A percentile compares a stretch with the other conserved stretches of the same genome.
These are phyloP conservation scores for Microbotryum lychnidis-dioicae DNA, from an alignment of 1,284 basidiomycete genomes.

Conservation along the genomic window DNA sequence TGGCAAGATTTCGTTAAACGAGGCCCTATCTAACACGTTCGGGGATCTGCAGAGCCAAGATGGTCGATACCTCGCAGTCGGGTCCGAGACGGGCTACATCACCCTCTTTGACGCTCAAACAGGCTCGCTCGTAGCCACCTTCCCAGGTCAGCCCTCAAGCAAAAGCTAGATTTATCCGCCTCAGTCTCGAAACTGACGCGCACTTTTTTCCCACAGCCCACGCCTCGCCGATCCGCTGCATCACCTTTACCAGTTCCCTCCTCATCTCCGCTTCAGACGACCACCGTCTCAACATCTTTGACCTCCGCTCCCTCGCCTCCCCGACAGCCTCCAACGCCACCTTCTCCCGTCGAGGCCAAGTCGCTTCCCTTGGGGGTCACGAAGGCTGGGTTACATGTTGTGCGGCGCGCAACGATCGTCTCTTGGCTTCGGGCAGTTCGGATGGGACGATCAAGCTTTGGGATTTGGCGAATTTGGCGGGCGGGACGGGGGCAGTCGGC, in stretches of 20 bases:
- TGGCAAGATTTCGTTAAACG: neutral
- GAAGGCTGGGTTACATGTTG: constrained; percentile 32
- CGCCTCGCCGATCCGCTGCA: constrained; percentile 31
- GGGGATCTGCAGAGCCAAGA: constrained; percentile 22
- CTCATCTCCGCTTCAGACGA: constrained; percentile 35
- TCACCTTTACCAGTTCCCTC: constrained; percentile 34
- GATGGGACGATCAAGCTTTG: constrained; percentile 34
- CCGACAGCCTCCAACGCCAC: constrained; percentile 5
- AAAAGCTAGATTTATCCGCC: neutral
- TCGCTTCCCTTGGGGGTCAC: constrained; percentile 32
- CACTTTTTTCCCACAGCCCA: constrained; percentile 21
- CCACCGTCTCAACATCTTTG: constrained; percentile 34
- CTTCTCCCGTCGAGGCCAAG: constrained; percentile 27
- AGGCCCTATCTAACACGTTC: neutral
- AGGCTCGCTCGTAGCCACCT: constrained; percentile 30
- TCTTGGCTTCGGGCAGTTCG: constrained; percentile 28
- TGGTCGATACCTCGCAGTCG: constrained; percentile 26
- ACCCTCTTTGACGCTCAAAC: constrained; percentile 31
- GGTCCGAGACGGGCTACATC: constrained; percentile 28
- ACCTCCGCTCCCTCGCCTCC: constrained; percentile 29
- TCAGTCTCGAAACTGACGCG: too few species aligned
- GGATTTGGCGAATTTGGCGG: constrained; percentile 24
- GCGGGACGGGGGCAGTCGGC: constrained; percentile 24
- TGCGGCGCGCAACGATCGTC: constrained; percentile 26
- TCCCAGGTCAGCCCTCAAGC: constrained; percentile 22